Evolutionary conservation across 2,329 filamentous ascomycete species (phyloP).

Genomic region (Fusarium sp.): DNA sequence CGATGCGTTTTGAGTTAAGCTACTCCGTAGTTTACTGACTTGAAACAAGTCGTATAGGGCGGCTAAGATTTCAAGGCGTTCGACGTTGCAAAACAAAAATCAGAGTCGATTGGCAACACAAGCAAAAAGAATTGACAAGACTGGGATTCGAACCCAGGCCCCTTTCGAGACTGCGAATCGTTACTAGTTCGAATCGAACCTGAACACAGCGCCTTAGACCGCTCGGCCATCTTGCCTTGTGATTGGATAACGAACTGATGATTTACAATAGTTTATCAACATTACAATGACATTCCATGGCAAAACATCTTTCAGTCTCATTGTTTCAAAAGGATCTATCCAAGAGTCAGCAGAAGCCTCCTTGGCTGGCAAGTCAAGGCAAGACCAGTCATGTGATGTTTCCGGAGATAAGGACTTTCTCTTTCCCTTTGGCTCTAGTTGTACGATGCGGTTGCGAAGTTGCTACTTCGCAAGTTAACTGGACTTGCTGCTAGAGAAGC

Average conservation of each 20-base stretch:
- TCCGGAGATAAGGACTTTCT: too few species aligned
- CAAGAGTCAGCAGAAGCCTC: background rate
- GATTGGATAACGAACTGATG: background rate
- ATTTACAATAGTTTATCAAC: rapidly evolving
- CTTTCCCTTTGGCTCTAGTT: background rate
- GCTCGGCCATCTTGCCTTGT: conserved; percentile 6
- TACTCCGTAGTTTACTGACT: too few species aligned
- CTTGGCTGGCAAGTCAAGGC: background rate
- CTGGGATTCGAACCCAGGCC: conserved; percentile 9
- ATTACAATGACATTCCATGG: rapidly evolving
- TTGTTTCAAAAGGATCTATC: background rate
- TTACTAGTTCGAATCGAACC: conserved; percentile 1
- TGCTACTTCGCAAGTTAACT: background rate
- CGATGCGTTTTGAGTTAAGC: background rate
- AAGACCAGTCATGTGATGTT: background rate
- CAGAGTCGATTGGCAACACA: rapidly evolving
- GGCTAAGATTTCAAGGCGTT: background rate
- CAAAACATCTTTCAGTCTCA: background rate
- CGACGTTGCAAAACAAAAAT: background rate
- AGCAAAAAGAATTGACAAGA: background rate
- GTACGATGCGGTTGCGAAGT: background rate
- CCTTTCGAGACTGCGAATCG: conserved; percentile 8
- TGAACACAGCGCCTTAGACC: conserved; percentile 9
- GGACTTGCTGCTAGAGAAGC: background rate
- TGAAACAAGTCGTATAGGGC: rapidly evolving